A percentile compares a stretch with the other conserved stretches of the same genome.
phyloP scores from a whole-genome alignment of 306 rosid species.

The Begonia masoniana region DNA sequence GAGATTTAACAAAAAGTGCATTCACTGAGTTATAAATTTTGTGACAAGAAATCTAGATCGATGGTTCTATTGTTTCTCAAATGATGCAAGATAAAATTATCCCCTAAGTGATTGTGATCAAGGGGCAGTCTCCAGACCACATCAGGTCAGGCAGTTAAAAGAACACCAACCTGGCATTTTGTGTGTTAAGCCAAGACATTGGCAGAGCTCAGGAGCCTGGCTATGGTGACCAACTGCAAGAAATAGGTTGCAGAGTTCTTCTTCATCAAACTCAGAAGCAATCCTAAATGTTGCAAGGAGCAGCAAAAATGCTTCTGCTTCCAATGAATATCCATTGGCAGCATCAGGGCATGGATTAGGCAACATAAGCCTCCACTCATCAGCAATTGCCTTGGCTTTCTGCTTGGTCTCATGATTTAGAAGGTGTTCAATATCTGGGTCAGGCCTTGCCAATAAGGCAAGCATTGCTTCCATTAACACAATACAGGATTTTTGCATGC shows the following conservation, averaged over 20 bases:
- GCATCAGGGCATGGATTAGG: constrained; percentile 51
- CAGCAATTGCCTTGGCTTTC: constrained; percentile 86
- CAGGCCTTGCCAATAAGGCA: constrained; percentile 56
- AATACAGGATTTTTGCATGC: constrained; percentile 54
- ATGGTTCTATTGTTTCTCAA: constrained; percentile 12
- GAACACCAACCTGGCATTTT: constrained; percentile 92
- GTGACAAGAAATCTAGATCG: constrained; percentile 11
- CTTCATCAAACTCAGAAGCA: constrained; percentile 80
- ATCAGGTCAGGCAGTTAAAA: constrained; percentile 50
- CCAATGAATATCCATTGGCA: constrained; percentile 86
- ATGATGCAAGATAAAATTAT: constrained; percentile 6
- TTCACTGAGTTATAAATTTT: constrained; percentile 11
- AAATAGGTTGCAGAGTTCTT: constrained; percentile 83
- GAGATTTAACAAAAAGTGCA: constrained; percentile 11
- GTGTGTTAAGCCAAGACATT: constrained; percentile 66
- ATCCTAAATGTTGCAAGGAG: constrained; percentile 65
- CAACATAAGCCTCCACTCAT: constrained; percentile 80
- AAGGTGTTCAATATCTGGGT: constrained; percentile 58
- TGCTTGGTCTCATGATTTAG: constrained; percentile 76
- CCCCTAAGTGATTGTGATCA: constrained; percentile 21
- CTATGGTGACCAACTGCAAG: constrained; percentile 68
- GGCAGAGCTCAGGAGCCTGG: constrained; percentile 90
- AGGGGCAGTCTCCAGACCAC: constrained; percentile 37
- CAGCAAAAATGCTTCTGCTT: constrained; percentile 85
- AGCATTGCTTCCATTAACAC: constrained; percentile 56